Evolutionary conservation across 2,329 filamentous ascomycete genomes (phyloP).

Genomic region (Phialocephala sp.): DNA sequence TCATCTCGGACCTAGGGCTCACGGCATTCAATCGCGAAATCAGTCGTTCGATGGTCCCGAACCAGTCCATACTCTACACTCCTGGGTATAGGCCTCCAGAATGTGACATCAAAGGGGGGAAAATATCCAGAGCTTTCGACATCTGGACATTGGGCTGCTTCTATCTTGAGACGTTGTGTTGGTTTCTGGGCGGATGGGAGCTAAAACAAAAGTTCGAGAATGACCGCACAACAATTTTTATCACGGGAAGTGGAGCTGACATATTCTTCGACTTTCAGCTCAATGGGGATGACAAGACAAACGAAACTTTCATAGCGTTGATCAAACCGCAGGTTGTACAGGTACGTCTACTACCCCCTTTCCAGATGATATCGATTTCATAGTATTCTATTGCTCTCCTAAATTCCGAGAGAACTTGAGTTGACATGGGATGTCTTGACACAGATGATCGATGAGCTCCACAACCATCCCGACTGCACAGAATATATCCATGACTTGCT

Average conservation of each 20-base stretch:
- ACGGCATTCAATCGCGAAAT: constrained; percentile 26
- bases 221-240: neutral
- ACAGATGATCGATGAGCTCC: constrained; percentile 7
- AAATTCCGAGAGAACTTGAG: too few relatives aligned
- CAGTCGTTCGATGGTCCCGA: constrained; percentile 17
- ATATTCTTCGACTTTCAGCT: neutral
- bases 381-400: too few relatives aligned
- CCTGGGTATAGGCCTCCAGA: constrained; percentile 35
- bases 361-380: too few relatives aligned
- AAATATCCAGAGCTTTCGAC: constrained; percentile 35
- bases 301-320: neutral
- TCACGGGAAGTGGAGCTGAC: neutral
- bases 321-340: neutral
- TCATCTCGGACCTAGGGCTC: constrained; percentile 38
- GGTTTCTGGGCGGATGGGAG: constrained; percentile 27
- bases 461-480: constrained; percentile 7
- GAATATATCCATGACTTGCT: constrained; percentile 14
- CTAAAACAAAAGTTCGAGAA: constrained; percentile 1
- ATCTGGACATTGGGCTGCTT: constrained; percentile 42
- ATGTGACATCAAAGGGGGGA: constrained; percentile 12
- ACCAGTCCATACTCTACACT: constrained; percentile 1
- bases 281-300: neutral
- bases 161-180: constrained; percentile 36
- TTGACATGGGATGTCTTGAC: too few relatives aligned
- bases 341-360: neutral